phyloP scores from a whole-genome alignment of 208 protist species.

The Trypanosoma scelopori region DNA sequence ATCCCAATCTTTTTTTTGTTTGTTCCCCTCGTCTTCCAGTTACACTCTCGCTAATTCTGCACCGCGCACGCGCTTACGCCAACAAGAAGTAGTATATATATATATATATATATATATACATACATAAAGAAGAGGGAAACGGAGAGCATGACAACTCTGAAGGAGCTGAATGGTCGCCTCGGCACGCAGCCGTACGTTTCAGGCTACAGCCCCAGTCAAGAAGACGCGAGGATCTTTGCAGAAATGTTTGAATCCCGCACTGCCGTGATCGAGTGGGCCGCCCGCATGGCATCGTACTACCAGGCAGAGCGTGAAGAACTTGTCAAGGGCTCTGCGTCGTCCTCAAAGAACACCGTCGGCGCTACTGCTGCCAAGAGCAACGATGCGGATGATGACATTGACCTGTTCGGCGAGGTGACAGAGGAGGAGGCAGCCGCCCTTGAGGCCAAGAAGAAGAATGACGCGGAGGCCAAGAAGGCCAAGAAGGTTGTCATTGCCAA shows the following conservation, averaged over 20 bases:
- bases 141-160: conserved; percentile 68
- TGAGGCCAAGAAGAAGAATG: conserved; percentile 86
- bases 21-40: no score
- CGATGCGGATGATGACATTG: conserved; percentile 91
- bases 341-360: conserved; percentile 34
- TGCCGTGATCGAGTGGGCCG: conserved; percentile 83
- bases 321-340: conserved; percentile 30
- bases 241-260: conserved; percentile 85
- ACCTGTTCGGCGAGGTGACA: conserved; percentile 88
- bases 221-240: conserved; percentile 80
- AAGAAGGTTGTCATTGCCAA: conserved; percentile 87
- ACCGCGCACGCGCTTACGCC: no score
- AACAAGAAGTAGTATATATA: not conserved
- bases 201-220: conserved; percentile 74
- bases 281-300: conserved; percentile 91
- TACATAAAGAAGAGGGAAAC: conserved; percentile 9
- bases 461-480: conserved; percentile 77
- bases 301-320: conserved; percentile 82
- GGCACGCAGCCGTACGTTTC: conserved; percentile 76
- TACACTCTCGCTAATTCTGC: conserved; percentile 1
- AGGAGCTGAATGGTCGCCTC: conserved; percentile 89
- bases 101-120: no score
- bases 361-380: conserved; percentile 55
- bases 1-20: not conserved
- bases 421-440: conserved; percentile 86